These are phyloP conservation scores for Penicillium cataractarum DNA, from an alignment of 495 filamentous ascomycete genomes.

Conservation along the genomic window DNA sequence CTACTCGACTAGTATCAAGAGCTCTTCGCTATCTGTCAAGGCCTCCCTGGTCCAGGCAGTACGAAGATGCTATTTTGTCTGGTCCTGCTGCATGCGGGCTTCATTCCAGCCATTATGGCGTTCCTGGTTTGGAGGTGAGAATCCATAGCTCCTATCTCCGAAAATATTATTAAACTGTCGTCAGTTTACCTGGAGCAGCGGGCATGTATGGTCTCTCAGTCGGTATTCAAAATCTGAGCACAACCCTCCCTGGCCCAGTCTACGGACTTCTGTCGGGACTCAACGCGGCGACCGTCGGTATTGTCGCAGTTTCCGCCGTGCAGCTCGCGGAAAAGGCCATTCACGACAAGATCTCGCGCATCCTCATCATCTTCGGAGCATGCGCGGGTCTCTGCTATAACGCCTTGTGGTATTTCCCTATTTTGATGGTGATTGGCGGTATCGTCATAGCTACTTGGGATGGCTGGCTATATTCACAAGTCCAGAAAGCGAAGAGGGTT, in stretches of 20 bases:
- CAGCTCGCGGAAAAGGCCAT: conserved; percentile 76
- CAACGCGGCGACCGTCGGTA: conserved; percentile 78
- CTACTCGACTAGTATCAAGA: conserved; percentile 69
- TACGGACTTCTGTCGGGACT: conserved; percentile 80
- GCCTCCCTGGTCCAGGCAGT: conserved; percentile 73
- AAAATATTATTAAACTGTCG: background rate
- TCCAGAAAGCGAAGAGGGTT: conserved; percentile 25
- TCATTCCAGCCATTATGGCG: conserved; percentile 61
- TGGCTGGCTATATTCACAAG: conserved; percentile 51
- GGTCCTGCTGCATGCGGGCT: conserved; percentile 65
- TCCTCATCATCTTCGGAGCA: conserved; percentile 70
- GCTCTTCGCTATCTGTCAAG: conserved; percentile 78
- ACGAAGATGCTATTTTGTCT: conserved; percentile 84
- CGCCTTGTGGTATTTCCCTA: conserved; percentile 81
- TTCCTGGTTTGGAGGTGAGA: conserved; percentile 71
- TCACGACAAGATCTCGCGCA: conserved; percentile 68
- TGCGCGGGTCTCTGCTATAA: conserved; percentile 74
- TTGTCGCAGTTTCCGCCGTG: conserved; percentile 77
- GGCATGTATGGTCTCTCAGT: conserved; percentile 76
- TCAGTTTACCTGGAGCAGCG: conserved; percentile 71
- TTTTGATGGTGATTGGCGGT: conserved; percentile 66
- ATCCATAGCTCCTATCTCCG: background rate
- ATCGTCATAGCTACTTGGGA: conserved; percentile 63
- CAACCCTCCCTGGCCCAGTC: conserved; percentile 63
- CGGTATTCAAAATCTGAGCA: conserved; percentile 64